Evolutionary conservation across 2,329 filamentous ascomycete species (phyloP).

Genomic region (Emydomyces testavorans): DNA sequence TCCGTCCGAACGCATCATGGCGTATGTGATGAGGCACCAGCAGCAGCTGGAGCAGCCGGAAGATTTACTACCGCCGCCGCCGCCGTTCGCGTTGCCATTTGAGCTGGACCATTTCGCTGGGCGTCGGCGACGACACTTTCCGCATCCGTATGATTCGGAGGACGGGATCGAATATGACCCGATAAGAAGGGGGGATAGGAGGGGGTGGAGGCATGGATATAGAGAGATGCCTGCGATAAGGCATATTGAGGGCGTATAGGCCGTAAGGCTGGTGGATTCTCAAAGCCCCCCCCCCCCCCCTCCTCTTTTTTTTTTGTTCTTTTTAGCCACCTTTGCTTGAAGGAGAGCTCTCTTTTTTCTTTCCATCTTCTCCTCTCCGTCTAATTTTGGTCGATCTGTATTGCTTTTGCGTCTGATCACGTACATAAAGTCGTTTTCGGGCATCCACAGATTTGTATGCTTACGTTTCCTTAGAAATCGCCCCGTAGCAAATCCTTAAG

Average conservation of each 20-base stretch:
- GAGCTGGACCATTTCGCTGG: not conserved
- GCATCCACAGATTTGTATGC: no score
- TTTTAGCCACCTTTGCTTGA: not conserved
- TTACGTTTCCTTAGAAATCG: no score
- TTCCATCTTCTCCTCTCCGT: no score
- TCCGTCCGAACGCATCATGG: slow-evolving; percentile 4
- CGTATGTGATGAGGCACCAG: not conserved
- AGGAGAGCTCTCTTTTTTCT: no score
- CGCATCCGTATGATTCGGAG: not conserved
- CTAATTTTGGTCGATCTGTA: no score
- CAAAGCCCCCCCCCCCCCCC: no score
- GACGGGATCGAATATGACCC: not conserved
- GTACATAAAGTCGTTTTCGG: no score
- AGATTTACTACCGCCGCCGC: not conserved
- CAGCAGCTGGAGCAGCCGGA: not conserved
- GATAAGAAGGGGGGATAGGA: not conserved
- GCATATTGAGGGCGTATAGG: not conserved
- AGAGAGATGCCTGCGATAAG: not conserved
- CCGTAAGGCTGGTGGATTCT: not conserved
- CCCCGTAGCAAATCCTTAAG: no score
- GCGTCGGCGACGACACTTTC: not conserved
- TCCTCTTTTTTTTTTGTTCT: not conserved
- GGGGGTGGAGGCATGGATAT: not conserved
- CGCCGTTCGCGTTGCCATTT: not conserved
- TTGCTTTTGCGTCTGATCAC: no score